Percentiles rank a stretch among this genome's conserved stretches.
phyloP scores from a whole-genome alignment of 2,329 filamentous ascomycete species.

The Phaeophleospora eucalypticola region DNA sequence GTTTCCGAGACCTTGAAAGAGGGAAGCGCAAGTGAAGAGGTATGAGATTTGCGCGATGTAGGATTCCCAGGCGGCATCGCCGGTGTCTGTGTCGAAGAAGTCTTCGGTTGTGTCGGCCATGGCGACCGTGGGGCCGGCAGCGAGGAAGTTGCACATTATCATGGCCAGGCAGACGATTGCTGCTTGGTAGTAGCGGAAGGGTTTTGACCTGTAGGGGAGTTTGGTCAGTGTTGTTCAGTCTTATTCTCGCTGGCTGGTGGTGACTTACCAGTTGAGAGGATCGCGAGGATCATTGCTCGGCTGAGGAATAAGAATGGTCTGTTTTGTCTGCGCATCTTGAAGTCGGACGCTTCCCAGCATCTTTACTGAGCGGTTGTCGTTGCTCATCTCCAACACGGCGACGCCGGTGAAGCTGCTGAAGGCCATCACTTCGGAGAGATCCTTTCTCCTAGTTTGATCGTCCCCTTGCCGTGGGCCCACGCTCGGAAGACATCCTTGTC shows the following conservation, averaged over 20 bases:
- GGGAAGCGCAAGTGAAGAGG: conserved; percentile 51
- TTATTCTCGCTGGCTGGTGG: background rate
- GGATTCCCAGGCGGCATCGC: background rate
- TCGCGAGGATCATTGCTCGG: conserved; percentile 51
- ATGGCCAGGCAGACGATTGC: conserved; percentile 51
- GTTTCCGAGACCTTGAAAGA: conserved; percentile 45
- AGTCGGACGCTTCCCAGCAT: conserved; percentile 7
- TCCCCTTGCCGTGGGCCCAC: background rate
- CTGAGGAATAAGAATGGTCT: conserved; percentile 49
- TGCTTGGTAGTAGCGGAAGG: conserved; percentile 50
- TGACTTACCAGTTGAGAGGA: conserved; percentile 46
- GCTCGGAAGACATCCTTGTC: background rate
- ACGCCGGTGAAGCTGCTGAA: background rate
- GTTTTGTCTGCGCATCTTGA: conserved; percentile 15
- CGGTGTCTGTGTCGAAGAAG: conserved; percentile 42
- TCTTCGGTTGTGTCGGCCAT: conserved; percentile 45
- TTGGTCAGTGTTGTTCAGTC: background rate
- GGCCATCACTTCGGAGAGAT: background rate
- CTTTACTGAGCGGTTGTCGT: background rate
- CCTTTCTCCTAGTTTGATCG: background rate
- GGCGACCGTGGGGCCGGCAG: conserved; percentile 52
- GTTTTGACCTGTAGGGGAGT: conserved; percentile 26
- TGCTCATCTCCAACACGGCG: no score
- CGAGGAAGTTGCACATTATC: conserved; percentile 55
- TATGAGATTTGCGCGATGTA: conserved; percentile 47